These are phyloP conservation scores for Prorocentrum cordatum DNA, from an alignment of 169 alveolate genomes.

Conservation along the genomic window DNA sequence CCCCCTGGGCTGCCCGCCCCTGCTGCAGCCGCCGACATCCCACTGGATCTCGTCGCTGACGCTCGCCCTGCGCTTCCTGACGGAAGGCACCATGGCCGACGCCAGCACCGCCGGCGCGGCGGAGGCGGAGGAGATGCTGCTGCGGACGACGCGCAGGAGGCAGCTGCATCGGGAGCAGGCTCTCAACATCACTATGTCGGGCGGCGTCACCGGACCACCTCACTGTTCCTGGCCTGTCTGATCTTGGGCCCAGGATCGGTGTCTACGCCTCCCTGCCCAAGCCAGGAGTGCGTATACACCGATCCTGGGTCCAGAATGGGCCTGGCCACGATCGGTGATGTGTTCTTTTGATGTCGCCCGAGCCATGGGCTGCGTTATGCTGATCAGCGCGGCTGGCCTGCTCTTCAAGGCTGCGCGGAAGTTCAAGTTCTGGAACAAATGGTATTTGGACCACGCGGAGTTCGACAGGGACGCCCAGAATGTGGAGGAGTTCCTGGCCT, in stretches of 20 bases:
- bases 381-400: background rate
- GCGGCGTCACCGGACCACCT: background rate
- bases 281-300: background rate
- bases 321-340: background rate
- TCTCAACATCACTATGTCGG: background rate
- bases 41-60: background rate
- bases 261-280: no score
- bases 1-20: background rate
- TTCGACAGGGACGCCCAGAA: background rate
- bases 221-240: background rate
- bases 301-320: background rate
- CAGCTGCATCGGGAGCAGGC: background rate
- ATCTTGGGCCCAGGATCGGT: background rate
- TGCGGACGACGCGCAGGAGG: no score
- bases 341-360: background rate
- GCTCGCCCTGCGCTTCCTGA: no score
- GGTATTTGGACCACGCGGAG: background rate
- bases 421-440: background rate
- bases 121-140: no score
- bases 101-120: no score
- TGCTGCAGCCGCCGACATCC: background rate
- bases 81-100: no score
- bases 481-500: background rate
- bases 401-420: background rate
- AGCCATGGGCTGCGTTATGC: background rate